Percentiles rank a stretch among this genome's conserved stretches.
phyloP scores from a whole-genome alignment of 1,284 basidiomycete genomes.

The Ceratobasidium sp. region DNA sequence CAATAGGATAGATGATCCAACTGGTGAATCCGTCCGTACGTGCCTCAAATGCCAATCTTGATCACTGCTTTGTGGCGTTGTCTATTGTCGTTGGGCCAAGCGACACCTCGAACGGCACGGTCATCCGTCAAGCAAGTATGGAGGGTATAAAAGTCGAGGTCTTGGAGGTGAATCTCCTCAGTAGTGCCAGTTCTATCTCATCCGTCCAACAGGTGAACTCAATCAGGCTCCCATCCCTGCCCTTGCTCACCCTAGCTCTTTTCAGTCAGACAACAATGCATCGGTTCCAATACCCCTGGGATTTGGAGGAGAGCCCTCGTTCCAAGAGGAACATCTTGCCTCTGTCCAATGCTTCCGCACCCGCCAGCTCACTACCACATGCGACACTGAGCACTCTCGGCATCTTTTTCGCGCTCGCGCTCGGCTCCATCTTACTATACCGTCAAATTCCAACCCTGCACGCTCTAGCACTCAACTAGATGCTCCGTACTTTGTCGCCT shows the following conservation, averaged over 20 bases:
- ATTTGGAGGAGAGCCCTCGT: constrained; percentile 23
- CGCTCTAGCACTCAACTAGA: not conserved
- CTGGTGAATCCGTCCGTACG: constrained; percentile 4
- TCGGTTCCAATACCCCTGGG: constrained; percentile 34
- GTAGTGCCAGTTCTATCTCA: not conserved
- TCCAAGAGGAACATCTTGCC: constrained; percentile 32
- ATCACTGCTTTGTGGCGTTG: too few relatives aligned
- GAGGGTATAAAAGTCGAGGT: constrained; percentile 2
- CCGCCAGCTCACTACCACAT: constrained; percentile 1
- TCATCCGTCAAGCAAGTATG: constrained; percentile 5
- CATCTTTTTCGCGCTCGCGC: constrained; percentile 10
- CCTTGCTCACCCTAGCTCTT: not conserved
- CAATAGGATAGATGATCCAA: not conserved
- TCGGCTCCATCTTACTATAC: constrained; percentile 11
- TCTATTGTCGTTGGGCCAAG: too few relatives aligned
- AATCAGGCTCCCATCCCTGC: not conserved
- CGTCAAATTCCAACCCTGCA: constrained; percentile 5
- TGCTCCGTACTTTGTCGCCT: not conserved
- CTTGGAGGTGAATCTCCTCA: not conserved
- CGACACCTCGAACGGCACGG: not conserved
- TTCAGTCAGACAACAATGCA: constrained; percentile 12
- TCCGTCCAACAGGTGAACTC: not conserved
- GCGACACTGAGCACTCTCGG: not conserved
- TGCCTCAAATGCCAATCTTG: too few relatives aligned
- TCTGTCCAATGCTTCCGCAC: constrained; percentile 5